Percentiles rank a stretch among this genome's conserved stretches.
Conservation (phyloP, 257 asterid genomes). For the Solanum infundibuliforme region DNA sequence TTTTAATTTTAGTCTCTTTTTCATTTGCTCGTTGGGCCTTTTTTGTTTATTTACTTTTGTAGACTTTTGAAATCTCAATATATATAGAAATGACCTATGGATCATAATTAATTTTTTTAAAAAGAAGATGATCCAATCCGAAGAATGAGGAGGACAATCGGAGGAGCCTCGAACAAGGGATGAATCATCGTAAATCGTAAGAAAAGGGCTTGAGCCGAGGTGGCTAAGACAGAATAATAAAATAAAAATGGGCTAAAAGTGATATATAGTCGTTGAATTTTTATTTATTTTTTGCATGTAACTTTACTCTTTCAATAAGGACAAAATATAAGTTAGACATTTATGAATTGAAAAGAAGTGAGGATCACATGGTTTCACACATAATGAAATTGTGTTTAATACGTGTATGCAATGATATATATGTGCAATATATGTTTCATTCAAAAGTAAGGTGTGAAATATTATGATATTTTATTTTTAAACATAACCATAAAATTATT, state of each 20-base stretch:
- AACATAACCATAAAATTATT: too few species aligned
- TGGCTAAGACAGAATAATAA: neutral
- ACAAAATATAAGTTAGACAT: neutral
- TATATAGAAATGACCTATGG: too few species aligned
- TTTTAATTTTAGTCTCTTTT: too few species aligned
- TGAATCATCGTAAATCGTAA: neutral
- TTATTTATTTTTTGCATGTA: neutral
- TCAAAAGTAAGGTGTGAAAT: too few species aligned
- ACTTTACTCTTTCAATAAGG: neutral
- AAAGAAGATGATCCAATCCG: neutral
- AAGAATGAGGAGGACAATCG: neutral
- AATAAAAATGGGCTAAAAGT: neutral
- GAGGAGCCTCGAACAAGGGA: neutral
- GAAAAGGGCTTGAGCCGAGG: neutral
- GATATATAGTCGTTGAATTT: neutral
- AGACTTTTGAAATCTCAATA: too few species aligned
- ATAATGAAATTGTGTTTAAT: neutral
- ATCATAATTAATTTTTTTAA: fast-evolving
- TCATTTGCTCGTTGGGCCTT: too few species aligned
- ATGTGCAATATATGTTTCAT: too few species aligned
- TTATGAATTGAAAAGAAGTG: neutral
- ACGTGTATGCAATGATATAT: too few species aligned
- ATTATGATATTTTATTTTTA: too few species aligned
- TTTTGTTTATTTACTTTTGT: too few species aligned
- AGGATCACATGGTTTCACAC: neutral